Evolutionary conservation across 2,329 filamentous ascomycete genomes (phyloP), one percentile per base, ranked within the genome.

Genomic region (Cordyceps militaris): DNA sequence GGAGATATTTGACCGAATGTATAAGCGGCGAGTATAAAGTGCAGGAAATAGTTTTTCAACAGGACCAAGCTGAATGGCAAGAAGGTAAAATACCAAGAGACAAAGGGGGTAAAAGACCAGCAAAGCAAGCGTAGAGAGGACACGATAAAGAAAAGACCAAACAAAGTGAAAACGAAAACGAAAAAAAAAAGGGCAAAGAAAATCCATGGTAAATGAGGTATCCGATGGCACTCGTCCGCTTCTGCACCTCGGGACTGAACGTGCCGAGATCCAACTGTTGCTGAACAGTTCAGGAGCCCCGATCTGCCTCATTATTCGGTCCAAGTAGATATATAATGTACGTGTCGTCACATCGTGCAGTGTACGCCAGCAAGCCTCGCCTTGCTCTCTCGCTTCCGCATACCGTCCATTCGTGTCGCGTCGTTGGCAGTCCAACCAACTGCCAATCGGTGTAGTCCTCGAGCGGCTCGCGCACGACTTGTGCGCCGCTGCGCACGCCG

Each of bases 281-380:
- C 26, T 60, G 21, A 55, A 24, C 11, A 54, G 28, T 34, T 43
- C n/a, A 44, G 23, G 24, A 32, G 43, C 34, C 23, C 34, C 14
- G 34, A 40, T 40, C 32, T 56, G 52, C 52, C 43, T 56, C 53
- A 56, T 56, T 6, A 49, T 48, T 47, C 24, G 34, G 62, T 64
- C 64, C 63, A 63, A 64, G 64, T 67, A 65, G 66, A 65, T 69
- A 63, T 63, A 49, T 49, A 56, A 56, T 56, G 53, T 56, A 56
- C 53, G 66, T 67, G 69, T 73, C 71, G 70, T 74, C 70, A 70
- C 66, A 67, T 74, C 70, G 71, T 73, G 70, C 66, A 68, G 71
- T 67, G 64, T 71, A 65, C 67, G 69, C 68, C 69, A 66, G 67
- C 66, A 65, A 70, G 66, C 69, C 66, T 67, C 53, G 32, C 21